Evolutionary conservation across 352 stramenopile genomes (phyloP), one percentile per base, ranked within the genome.

Genomic region (Phytophthora citricola): DNA sequence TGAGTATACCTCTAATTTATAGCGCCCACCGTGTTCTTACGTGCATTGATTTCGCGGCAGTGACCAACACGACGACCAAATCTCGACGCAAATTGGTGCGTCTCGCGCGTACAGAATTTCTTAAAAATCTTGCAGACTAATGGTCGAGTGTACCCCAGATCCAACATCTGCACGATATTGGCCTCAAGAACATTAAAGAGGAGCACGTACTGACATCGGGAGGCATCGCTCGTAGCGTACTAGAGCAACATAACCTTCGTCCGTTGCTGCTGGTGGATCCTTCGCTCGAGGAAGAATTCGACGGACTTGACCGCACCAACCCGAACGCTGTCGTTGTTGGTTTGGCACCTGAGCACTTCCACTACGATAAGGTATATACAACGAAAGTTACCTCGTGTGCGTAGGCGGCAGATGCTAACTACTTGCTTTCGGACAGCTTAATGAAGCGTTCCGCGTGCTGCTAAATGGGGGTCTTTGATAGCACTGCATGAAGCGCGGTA

Each of bases 51-150:
- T 58, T 11, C 22, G 8, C 22, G 47, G 29, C 38, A 90, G 81
- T 90, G 53, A 88, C 74, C n/a, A 90, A 90, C 52, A 90, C 78
- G n/a, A 90, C 81, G 34, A 90, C 79, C 55, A 88, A 87, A 44
- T 90, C 75, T 34, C 59, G 71, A 17, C 52, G 60, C 6, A 63
- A 82, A 32, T 46, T 90, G 61, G 81, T 87, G 39, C 43, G 55
- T 48, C 17, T 14, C 7, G 11, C 11, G 34, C 8, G 11, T 36
- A 36, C 31, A 36, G 31, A 36, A 2, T 36, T 36, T 12, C 3
- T 8, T 36, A 14, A 36, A 9, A 36, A 36, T 12, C 31, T 36
- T 36, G 31, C 31, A 8, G 36, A 5, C n/a, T 57, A 38, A 36
- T 11, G n/a, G 17, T 10, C 11, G 24, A 27, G 11, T 40, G n/a